A percentile compares a stretch with the other conserved stretches of the same genome.
These are phyloP conservation scores for Eucalyptus shirleyi DNA, from an alignment of 345 rosid genomes.

Conservation along the genomic window DNA sequence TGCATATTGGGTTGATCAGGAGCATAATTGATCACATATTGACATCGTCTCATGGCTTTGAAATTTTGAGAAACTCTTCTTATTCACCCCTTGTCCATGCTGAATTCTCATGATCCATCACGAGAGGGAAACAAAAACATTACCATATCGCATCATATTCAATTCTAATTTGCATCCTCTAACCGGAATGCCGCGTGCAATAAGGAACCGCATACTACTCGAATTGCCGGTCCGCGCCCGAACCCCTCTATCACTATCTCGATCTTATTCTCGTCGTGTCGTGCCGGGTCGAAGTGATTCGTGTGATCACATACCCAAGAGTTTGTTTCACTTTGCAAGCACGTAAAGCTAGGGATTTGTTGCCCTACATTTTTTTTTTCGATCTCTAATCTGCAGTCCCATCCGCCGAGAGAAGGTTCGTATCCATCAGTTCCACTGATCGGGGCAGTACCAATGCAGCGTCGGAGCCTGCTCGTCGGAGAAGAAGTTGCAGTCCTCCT, in stretches of 20 bases:
- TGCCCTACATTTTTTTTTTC: not conserved
- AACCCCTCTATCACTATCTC: not conserved
- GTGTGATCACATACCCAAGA: not conserved
- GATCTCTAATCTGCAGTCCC: not conserved
- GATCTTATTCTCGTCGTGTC: not conserved
- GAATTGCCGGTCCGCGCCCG: not conserved
- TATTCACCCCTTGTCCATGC: not conserved
- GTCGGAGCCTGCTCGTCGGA: conserved; percentile 83
- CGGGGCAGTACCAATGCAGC: conserved; percentile 66
- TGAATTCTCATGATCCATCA: not conserved
- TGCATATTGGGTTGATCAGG: not conserved
- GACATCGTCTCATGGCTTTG: not conserved
- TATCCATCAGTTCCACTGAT: conserved; percentile 35
- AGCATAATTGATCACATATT: not conserved
- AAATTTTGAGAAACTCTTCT: not conserved
- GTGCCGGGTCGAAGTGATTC: not conserved
- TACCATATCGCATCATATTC: not conserved
- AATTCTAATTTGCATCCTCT: not conserved
- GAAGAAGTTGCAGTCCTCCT: conserved; percentile 72
- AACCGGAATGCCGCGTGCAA: not conserved
- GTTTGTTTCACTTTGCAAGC: not conserved
- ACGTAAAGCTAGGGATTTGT: not conserved
- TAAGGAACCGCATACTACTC: not conserved
- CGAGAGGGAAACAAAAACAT: not conserved
- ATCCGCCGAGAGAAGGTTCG: not conserved